These are phyloP conservation scores for Myriosclerotinia scirpicola DNA, from an alignment of 2,329 filamentous ascomycete species.

Conservation along the genomic window DNA sequence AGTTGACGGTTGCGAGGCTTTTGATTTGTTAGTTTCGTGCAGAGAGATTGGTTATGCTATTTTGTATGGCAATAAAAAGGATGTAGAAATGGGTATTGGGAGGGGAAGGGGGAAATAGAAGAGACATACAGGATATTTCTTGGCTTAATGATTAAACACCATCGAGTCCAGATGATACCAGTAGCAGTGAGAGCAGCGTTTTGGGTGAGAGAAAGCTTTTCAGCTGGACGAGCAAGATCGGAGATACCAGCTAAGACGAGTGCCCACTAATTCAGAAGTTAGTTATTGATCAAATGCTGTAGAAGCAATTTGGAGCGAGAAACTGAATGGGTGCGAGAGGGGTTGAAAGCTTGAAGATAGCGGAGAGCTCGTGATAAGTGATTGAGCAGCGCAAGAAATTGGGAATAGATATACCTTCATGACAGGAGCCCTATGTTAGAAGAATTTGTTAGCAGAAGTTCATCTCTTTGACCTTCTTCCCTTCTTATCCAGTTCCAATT, in stretches of 20 bases:
- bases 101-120: neutral
- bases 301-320: neutral
- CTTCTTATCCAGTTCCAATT: neutral
- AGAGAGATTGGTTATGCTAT: neutral
- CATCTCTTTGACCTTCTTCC: neutral
- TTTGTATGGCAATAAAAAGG: slow-evolving; percentile 25
- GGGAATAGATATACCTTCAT: slow-evolving; percentile 67
- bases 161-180: slow-evolving; percentile 95
- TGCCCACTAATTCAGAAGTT: slow-evolving; percentile 60
- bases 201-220: slow-evolving; percentile 90
- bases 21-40: slow-evolving; percentile 10
- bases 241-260: slow-evolving; percentile 89
- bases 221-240: slow-evolving; percentile 86
- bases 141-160: slow-evolving; percentile 97
- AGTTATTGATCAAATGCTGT: neutral
- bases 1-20: slow-evolving; percentile 92
- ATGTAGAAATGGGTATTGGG: slow-evolving; percentile 27
- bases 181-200: slow-evolving; percentile 89
- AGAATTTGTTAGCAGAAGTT: neutral
- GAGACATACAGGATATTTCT: slow-evolving; percentile 77
- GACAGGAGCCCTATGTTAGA: slow-evolving; percentile 71
- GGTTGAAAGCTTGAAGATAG: neutral
- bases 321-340: neutral
- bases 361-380: neutral
- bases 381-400: too few species aligned